Conservation (phyloP, 163 green algal species). For the Trebouxia gelatinosa region DNA sequence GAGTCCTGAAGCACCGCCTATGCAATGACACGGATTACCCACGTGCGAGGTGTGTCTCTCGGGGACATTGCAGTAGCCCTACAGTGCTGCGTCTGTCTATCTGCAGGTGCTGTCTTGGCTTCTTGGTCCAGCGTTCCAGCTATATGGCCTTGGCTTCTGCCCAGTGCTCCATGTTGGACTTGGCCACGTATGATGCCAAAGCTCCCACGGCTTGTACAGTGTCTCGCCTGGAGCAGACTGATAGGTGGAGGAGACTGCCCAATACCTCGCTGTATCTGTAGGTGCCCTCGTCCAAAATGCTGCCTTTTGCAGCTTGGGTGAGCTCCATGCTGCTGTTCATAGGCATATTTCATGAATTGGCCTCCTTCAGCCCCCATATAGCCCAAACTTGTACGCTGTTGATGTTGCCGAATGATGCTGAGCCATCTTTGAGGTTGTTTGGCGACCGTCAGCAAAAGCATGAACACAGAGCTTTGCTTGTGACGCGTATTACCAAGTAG, state of each 20-base stretch:
- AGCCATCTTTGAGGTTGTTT: too few species aligned
- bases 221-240: constrained; percentile 39
- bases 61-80: too few species aligned
- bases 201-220: constrained; percentile 39
- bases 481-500: not conserved
- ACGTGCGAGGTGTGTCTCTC: too few species aligned
- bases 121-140: too few species aligned
- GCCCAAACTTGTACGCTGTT: too few species aligned
- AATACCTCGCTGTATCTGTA: constrained; percentile 40
- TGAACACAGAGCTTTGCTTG: not conserved
- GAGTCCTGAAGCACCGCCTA: too few species aligned
- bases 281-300: not conserved
- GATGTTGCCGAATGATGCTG: too few species aligned
- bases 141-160: constrained; percentile 27
- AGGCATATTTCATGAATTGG: not conserved
- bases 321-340: not conserved
- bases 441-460: not conserved
- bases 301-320: not conserved
- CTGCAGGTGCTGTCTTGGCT: too few species aligned
- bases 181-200: constrained; percentile 39
- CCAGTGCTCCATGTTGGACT: constrained; percentile 31
- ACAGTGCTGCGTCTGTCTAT: too few species aligned
- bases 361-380: too few species aligned
- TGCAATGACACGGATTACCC: too few species aligned
- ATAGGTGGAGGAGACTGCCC: constrained; percentile 45